Evolutionary conservation across 371 early-diverging fungal species (phyloP), one percentile per base, ranked within the genome.

Genomic region (Mycotypha africana): DNA sequence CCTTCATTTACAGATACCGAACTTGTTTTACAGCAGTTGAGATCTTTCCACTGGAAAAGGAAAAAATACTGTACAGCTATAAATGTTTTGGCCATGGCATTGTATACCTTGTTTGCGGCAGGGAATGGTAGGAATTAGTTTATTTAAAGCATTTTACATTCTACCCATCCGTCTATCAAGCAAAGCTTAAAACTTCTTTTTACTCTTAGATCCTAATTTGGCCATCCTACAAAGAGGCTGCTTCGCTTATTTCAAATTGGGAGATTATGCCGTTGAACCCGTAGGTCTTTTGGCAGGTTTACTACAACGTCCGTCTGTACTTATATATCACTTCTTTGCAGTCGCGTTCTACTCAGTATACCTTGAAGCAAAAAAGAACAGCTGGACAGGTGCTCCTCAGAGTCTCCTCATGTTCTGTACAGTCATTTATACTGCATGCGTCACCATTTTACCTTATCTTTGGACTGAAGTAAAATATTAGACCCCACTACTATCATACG

Each of bases 41-140:
- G 63, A 41, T 28, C 56, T 24, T 73, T 83, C 62, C 79, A 90
- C 54, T 92, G 88, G 90, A 61, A 71, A 43, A 70, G 95, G 35
- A 91, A 91, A 62, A 59, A 55, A 3, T 67, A 76, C 24, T 74
- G 85, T 45, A 70, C 84, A 2, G 89, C 86, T 1, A 82, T 96
- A 47, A 96, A 96, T 47, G 85, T 93, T 22, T 68, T 96, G 8
- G 93, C 95, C 16, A 81, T 86, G 53, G 92, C 94, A n/a, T 62
- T 96, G 19, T 91, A 96, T 48, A 60, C 78, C 9, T 65, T 96
- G 26, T 94, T 95, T 69, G 81, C 92, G 2, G 93, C 71, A 12
- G 37, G 38, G 42, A 34, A 49, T 38, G 47, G 59, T 59, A 59
- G 46, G 21, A 3, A 14, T 34, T 5, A 4, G 12, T 19, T 10